Percentiles rank a stretch among this genome's conserved stretches.
These are phyloP conservation scores for Pterocarpus macrocarpus DNA, from an alignment of 306 rosid species.

Conservation along the genomic window DNA sequence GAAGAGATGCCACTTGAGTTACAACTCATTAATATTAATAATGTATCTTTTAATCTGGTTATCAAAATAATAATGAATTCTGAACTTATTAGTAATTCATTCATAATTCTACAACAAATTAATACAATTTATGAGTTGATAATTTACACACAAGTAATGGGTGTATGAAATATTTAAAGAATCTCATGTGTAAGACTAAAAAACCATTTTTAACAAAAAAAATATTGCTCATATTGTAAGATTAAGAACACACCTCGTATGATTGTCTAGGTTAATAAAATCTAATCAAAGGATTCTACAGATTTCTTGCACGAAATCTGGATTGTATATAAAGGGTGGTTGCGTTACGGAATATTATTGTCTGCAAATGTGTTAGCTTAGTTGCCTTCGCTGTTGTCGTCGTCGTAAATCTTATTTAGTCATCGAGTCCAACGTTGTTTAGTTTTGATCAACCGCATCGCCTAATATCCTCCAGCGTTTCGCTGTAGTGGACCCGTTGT, in stretches of 20 bases:
- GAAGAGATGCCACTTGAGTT: too few relatives aligned
- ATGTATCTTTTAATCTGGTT: too few relatives aligned
- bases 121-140: too few relatives aligned
- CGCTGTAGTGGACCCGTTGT: slow-evolving; percentile 18
- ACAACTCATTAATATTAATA: too few relatives aligned
- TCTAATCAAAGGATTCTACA: slow-evolving; percentile 46
- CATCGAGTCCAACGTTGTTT: slow-evolving; percentile 24
- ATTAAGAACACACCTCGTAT: not conserved
- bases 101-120: too few relatives aligned
- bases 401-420: not conserved
- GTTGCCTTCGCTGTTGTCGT: not conserved
- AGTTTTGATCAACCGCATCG: slow-evolving; percentile 37
- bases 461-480: slow-evolving; percentile 19
- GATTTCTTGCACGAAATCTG: slow-evolving; percentile 54
- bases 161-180: not conserved
- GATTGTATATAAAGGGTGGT: not conserved
- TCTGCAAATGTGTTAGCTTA: not conserved
- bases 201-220: not conserved
- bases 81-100: too few relatives aligned
- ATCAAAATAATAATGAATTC: too few relatives aligned
- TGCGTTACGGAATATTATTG: not conserved
- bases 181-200: not conserved
- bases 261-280: not conserved
- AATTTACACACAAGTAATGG: too few relatives aligned
- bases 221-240: not conserved